These are phyloP conservation scores for Myxozyma neglecta DNA, from an alignment of 805 yeast genomes.

Conservation along the genomic window DNA sequence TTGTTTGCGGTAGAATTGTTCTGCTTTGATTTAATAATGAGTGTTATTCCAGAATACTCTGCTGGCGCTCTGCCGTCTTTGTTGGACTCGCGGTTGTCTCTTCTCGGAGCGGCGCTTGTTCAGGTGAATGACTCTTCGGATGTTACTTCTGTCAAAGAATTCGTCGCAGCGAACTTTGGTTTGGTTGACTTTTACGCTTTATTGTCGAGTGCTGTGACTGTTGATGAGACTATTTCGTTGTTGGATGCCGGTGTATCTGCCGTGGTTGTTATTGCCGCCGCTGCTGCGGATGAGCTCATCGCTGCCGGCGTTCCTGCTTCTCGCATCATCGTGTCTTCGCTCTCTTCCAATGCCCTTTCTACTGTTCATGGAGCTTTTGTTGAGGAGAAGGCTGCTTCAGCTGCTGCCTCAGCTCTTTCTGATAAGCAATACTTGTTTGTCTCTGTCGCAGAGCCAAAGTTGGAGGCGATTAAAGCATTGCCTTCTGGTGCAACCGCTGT, in stretches of 20 bases:
- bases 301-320: constrained; percentile 54
- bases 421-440: constrained; percentile 29
- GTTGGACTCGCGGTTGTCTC: constrained; percentile 8
- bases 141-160: constrained; percentile 8
- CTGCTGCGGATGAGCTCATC: constrained; percentile 41
- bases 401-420: constrained; percentile 14
- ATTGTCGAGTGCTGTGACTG: constrained; percentile 37
- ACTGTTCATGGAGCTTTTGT: constrained; percentile 31
- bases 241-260: constrained; percentile 60
- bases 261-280: constrained; percentile 43
- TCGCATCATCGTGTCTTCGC: constrained; percentile 45
- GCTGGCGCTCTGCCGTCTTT: constrained; percentile 4
- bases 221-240: constrained; percentile 51
- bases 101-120: constrained; percentile 21
- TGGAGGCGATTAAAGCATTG: constrained; percentile 14
- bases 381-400: constrained; percentile 12
- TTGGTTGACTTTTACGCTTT: constrained; percentile 36
- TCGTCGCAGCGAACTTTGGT: constrained; percentile 21
- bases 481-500: constrained; percentile 27
- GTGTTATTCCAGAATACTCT: constrained; percentile 13
- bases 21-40: background rate
- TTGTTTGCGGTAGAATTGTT: background rate
- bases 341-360: background rate
- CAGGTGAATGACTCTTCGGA: constrained; percentile 10
- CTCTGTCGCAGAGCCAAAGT: constrained; percentile 18